Conservation (phyloP, 768 basidiomycete genomes). For the Trametes cubensis region DNA sequence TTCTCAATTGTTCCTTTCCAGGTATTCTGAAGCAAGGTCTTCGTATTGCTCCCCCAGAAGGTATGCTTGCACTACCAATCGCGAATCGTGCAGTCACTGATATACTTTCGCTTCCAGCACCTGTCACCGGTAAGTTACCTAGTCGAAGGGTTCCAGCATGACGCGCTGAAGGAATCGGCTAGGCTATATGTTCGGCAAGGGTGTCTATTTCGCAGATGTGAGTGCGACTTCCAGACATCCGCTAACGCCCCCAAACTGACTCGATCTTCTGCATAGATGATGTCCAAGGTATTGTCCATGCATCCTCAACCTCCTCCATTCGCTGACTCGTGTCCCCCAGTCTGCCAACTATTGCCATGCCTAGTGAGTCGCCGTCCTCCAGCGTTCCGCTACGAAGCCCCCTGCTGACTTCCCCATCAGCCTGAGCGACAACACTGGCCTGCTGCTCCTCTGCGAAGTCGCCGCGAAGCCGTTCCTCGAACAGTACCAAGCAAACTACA, state of each 20-base stretch:
- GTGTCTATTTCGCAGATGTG: constrained; percentile 66
- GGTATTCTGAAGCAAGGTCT: constrained; percentile 65
- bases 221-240: constrained; percentile 22
- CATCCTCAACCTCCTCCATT: not conserved
- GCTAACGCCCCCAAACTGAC: not conserved
- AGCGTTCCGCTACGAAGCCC: not conserved
- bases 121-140: constrained; percentile 44
- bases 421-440: constrained; percentile 51
- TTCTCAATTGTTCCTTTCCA: constrained; percentile 12
- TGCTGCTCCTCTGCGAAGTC: constrained; percentile 65
- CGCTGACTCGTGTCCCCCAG: constrained; percentile 31
- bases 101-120: constrained; percentile 37
- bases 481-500: constrained; percentile 46
- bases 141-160: not conserved
- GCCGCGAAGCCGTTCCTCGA: constrained; percentile 60
- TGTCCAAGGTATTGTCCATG: constrained; percentile 52
- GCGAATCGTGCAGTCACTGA: not conserved
- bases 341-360: constrained; percentile 61
- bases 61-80: constrained; percentile 31
- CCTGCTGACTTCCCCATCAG: constrained; percentile 33
- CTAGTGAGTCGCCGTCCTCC: constrained; percentile 37
- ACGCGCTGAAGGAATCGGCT: not conserved
- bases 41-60: constrained; percentile 67
- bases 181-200: constrained; percentile 69
- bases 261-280: constrained; percentile 46